A percentile compares a stretch with the other conserved stretches of the same genome.
Evolutionary conservation across 257 asterid genomes (phyloP).

Genomic region (Pogostemon cablin): DNA sequence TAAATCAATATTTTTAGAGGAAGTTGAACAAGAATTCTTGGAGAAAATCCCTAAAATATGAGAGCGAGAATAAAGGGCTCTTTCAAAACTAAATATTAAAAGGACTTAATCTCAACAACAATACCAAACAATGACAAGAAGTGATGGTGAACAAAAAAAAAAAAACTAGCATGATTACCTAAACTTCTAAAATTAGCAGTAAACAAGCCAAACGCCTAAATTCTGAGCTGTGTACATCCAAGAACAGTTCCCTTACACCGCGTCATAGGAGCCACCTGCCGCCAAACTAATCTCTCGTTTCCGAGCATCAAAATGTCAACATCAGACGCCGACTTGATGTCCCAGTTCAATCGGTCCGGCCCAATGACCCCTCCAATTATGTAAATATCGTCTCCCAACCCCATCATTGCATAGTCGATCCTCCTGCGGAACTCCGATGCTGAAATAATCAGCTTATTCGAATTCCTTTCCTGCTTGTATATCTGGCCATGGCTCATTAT

Average conservation of each 20-base stretch:
- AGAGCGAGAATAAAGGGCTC: too few species aligned
- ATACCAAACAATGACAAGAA: background rate
- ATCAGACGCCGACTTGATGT: slow-evolving; percentile 65
- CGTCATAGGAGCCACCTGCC: slow-evolving; percentile 87
- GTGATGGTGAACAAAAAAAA: slow-evolving; percentile 1
- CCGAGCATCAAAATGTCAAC: slow-evolving; percentile 78
- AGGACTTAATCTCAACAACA: background rate
- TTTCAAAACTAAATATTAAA: background rate
- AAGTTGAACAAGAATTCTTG: too few species aligned
- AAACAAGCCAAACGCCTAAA: slow-evolving; percentile 45
- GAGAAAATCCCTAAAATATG: too few species aligned
- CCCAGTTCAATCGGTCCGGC: slow-evolving; percentile 88
- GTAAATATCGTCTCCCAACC: slow-evolving; percentile 78
- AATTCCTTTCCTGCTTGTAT: slow-evolving; percentile 74
- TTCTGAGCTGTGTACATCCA: slow-evolving; percentile 82
- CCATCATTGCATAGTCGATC: slow-evolving; percentile 87
- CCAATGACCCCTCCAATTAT: slow-evolving; percentile 91
- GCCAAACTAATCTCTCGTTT: slow-evolving; percentile 82
- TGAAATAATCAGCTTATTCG: slow-evolving; percentile 55
- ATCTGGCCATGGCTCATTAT: slow-evolving; percentile 85
- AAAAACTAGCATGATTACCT: background rate
- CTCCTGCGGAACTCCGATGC: slow-evolving; percentile 83
- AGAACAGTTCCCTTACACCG: slow-evolving; percentile 83
- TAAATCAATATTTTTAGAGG: too few species aligned
- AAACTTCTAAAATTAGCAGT: background rate